phyloP scores from a whole-genome alignment of 768 basidiomycete genomes.

The Rhodotorula graminis region DNA sequence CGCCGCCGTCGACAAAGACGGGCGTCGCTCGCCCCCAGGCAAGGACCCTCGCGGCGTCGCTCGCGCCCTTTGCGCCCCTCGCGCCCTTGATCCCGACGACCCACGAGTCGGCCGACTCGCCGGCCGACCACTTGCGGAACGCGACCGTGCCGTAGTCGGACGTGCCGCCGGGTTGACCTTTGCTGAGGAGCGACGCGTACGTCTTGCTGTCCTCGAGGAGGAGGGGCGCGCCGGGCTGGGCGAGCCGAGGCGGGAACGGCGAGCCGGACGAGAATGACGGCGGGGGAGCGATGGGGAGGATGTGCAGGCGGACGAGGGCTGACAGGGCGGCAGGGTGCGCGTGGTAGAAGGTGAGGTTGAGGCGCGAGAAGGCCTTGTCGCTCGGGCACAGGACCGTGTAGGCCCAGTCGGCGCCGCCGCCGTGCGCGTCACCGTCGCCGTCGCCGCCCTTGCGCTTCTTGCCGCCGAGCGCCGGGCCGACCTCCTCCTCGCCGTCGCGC shows the following conservation, averaged over 20 bases:
- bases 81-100: constrained; percentile 52
- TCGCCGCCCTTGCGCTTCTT: constrained; percentile 42
- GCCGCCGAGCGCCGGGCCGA: constrained; percentile 42
- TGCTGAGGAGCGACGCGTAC: constrained; percentile 64
- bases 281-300: constrained; percentile 34
- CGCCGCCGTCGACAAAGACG: constrained; percentile 17
- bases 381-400: constrained; percentile 90
- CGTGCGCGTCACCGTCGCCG: not conserved
- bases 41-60: constrained; percentile 50
- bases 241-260: constrained; percentile 42
- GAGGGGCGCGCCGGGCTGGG: constrained; percentile 53
- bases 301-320: constrained; percentile 24
- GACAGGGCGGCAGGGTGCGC: constrained; percentile 16
- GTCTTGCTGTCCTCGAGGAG: constrained; percentile 64
- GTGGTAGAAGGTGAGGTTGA: constrained; percentile 63
- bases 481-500: constrained; percentile 45
- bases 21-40: constrained; percentile 53
- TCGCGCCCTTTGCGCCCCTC: constrained; percentile 47
- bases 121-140: constrained; percentile 56
- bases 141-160: constrained; percentile 75
- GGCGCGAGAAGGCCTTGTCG: constrained; percentile 81
- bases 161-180: constrained; percentile 49
- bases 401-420: constrained; percentile 45
- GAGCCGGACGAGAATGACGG: constrained; percentile 15
- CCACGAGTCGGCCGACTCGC: constrained; percentile 39